A percentile compares a stretch with the other conserved stretches of the same genome.
Evolutionary conservation across 805 yeast species (phyloP).

Genomic region (Spencermartinsiella europaea): DNA sequence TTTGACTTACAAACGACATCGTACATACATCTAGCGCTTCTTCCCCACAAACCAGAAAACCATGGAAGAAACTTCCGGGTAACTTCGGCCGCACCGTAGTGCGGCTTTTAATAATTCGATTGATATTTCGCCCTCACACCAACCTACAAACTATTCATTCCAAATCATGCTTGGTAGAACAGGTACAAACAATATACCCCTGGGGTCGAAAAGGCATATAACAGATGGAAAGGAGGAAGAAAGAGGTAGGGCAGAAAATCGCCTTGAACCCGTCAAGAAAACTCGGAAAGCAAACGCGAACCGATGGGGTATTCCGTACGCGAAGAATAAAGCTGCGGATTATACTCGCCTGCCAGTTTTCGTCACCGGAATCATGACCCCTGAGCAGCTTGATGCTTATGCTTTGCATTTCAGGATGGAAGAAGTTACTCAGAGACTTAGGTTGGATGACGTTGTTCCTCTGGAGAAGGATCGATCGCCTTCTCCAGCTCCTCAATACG

Average conservation of each 20-base stretch:
- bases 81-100: no score
- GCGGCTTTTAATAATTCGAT: no score
- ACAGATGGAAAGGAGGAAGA: neutral
- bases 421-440: constrained; percentile 63
- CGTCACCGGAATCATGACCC: constrained; percentile 48
- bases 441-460: constrained; percentile 43
- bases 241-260: neutral
- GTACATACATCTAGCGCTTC: no score
- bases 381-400: constrained; percentile 77
- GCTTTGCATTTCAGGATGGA: constrained; percentile 63
- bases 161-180: neutral
- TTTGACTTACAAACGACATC: no score
- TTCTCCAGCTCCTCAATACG: constrained; percentile 92
- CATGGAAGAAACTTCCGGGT: no score
- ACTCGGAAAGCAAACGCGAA: neutral
- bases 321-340: constrained; percentile 28
- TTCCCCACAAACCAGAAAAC: no score
- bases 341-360: constrained; percentile 35
- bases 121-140: no score
- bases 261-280: neutral
- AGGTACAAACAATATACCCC: constrained; percentile 3
- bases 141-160: no score
- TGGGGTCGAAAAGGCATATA: neutral
- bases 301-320: neutral
- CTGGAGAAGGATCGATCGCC: constrained; percentile 57